Evolutionary conservation across 805 yeast genomes (phyloP).

Genomic region (Cyberlindnera mycetangii): DNA sequence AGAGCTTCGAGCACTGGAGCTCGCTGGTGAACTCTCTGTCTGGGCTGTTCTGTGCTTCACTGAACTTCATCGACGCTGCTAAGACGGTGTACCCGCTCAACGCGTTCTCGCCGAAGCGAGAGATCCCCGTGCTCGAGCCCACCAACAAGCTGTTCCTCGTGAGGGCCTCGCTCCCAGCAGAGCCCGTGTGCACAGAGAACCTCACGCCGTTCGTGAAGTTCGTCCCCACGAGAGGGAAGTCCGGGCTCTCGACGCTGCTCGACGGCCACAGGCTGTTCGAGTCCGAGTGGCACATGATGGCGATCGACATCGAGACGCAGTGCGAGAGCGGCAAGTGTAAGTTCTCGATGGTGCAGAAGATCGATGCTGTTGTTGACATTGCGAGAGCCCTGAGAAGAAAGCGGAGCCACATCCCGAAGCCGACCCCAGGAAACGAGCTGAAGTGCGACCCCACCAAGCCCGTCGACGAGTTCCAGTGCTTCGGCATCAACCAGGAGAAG

Average conservation of each 20-base stretch:
- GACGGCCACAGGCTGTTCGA: slow-evolving; percentile 92
- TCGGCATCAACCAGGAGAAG: slow-evolving; percentile 61
- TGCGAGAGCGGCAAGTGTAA: slow-evolving; percentile 46
- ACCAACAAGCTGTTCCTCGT: slow-evolving; percentile 49
- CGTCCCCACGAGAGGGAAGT: slow-evolving; percentile 87
- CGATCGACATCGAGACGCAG: slow-evolving; percentile 69
- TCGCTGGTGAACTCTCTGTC: slow-evolving; percentile 71
- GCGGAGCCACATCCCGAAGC: slow-evolving; percentile 74
- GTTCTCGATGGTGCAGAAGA: slow-evolving; percentile 57
- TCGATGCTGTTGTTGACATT: slow-evolving; percentile 71
- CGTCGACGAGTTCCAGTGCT: slow-evolving; percentile 65
- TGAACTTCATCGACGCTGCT: slow-evolving; percentile 80
- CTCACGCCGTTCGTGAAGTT: slow-evolving; percentile 89
- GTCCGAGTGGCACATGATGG: slow-evolving; percentile 91
- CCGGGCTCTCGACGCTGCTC: slow-evolving; percentile 79
- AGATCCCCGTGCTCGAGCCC: slow-evolving; percentile 29
- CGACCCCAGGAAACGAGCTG: slow-evolving; percentile 64
- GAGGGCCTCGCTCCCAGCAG: slow-evolving; percentile 89
- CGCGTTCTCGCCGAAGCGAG: slow-evolving; percentile 30
- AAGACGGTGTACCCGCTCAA: slow-evolving; percentile 68
- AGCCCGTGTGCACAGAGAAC: slow-evolving; percentile 95
- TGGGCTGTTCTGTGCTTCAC: slow-evolving; percentile 92
- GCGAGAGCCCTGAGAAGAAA: slow-evolving; percentile 62
- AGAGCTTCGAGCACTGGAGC: slow-evolving; percentile 67
- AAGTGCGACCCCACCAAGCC: slow-evolving; percentile 69